Base-by-base conservation (phyloP, 208 protist genomes). In the Strigomonas galati region DNA sequence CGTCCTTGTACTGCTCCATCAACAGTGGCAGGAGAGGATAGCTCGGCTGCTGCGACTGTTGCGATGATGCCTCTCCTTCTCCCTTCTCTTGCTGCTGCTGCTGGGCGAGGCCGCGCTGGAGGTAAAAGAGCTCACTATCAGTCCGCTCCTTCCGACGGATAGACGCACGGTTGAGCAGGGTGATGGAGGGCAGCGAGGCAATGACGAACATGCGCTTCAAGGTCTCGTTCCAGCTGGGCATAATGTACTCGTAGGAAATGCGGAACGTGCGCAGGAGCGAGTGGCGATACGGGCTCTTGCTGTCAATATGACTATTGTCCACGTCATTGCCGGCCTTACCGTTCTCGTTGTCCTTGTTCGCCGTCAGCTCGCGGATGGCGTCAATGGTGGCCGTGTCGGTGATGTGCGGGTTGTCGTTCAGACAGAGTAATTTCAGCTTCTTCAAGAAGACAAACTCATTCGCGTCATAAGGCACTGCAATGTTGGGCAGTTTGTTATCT, bases 111-210 rank as follows among this genome's bases (percentile, higher is more conserved):
- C 90, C 90, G 51, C 90, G 84, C 58, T 96, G 90, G 0, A 96
- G 64, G 69, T 96, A 96, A 67, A 93, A 88, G 26, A 96, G 57
- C 66, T 96, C 87, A 55, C 87, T 90, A 65, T 93, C 90, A 0
- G 88, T 62, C 10, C 87, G 81, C 53, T 96, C 90, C 67, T 93
- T 96, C 49, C 71, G 61, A 21, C 90, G 82, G 49, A 96, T 85
- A 21, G 82, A 71, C 28, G 85, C 85, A 17, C 87, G 75, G 59
- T 96, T 96, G 0, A 96, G 78, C 26, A 83, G 71, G 3, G 78
- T 78, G 31, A 96, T 78, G 19, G 74, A 81, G 6, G 90, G 90
- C 54, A 96, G 62, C 19, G 87, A 84, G 21, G 90, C 90, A 23
- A 96, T 84, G 1, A 91, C 84, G 65, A 84, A 91, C 90, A 96